Evolutionary conservation across 202 grass and related monocot genomes (phyloP).

Genomic region (Zoysia matrella): DNA sequence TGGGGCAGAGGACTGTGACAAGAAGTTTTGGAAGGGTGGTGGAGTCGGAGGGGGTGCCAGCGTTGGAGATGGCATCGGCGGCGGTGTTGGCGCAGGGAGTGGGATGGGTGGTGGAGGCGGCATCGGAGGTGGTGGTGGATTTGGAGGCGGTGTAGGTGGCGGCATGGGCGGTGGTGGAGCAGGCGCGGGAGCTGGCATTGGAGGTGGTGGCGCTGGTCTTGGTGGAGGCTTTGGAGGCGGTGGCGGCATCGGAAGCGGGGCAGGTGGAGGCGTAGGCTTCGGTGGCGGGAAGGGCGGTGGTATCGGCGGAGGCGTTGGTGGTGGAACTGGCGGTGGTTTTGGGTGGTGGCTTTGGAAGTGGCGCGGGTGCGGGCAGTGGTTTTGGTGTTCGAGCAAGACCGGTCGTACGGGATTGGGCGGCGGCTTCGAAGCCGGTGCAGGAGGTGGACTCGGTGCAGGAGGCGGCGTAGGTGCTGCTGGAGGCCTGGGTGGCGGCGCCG

Average conservation of each 20-base stretch:
- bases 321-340: background rate
- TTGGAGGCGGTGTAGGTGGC: background rate
- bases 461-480: no score
- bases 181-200: background rate
- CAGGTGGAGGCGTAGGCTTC: background rate
- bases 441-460: background rate
- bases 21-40: slow-evolving; percentile 16
- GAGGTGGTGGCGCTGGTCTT: background rate
- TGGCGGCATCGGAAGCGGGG: background rate
- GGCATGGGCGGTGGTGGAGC: background rate
- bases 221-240: slow-evolving; percentile 21
- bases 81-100: background rate
- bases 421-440: background rate
- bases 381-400: background rate
- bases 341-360: slow-evolving; percentile 27
- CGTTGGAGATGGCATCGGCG: no score
- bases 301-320: background rate
- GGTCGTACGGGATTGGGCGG: background rate
- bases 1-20: slow-evolving; percentile 47
- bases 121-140: background rate
- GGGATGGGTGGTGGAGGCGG: background rate
- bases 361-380: background rate
- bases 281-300: slow-evolving; percentile 12
- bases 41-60: slow-evolving; percentile 31
- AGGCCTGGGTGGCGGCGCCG: background rate